A percentile compares a stretch with the other conserved stretches of the same genome.
phyloP scores from a whole-genome alignment of 352 stramenopile genomes.

The Pythium brachiatum region DNA sequence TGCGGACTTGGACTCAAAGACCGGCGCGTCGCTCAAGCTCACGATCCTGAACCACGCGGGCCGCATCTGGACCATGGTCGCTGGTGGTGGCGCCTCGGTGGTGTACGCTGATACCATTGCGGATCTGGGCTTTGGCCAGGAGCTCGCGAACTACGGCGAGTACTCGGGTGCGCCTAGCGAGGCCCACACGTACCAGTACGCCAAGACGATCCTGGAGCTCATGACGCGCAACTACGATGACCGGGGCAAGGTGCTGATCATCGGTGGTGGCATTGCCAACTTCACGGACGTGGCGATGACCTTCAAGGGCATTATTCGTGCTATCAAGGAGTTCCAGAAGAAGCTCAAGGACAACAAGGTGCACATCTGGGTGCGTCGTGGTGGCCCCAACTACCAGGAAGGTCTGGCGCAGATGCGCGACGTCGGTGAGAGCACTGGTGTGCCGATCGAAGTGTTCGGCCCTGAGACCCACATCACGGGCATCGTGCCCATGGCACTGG shows the following conservation, averaged over 20 bases:
- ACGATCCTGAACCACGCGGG: slow-evolving; percentile 96
- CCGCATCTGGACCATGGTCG: slow-evolving; percentile 97
- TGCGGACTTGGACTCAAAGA: slow-evolving; percentile 93
- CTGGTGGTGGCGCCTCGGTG: slow-evolving; percentile 93
- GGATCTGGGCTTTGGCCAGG: slow-evolving; percentile 91
- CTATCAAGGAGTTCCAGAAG: slow-evolving; percentile 91
- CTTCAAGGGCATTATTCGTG: slow-evolving; percentile 97
- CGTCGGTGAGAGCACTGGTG: slow-evolving; percentile 81
- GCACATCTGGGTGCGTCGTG: slow-evolving; percentile 94
- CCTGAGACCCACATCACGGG: slow-evolving; percentile 96
- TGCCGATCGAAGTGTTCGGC: slow-evolving; percentile 95
- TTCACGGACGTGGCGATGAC: slow-evolving; percentile 97
- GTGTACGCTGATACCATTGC: slow-evolving; percentile 98
- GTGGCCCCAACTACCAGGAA: slow-evolving; percentile 96
- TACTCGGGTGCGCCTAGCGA: slow-evolving; percentile 96
- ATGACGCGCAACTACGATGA: slow-evolving; percentile 93
- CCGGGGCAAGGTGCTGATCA: slow-evolving; percentile 95
- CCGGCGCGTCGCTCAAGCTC: slow-evolving; percentile 94
- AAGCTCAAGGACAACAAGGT: slow-evolving; percentile 90
- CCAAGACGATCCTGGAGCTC: slow-evolving; percentile 94
- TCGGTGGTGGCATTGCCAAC: slow-evolving; percentile 97
- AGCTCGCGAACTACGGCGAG: slow-evolving; percentile 97
- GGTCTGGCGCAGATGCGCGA: slow-evolving; percentile 93
- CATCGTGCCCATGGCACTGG: slow-evolving; percentile 93
- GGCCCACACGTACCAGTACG: slow-evolving; percentile 97